Base-by-base conservation (phyloP, 495 filamentous ascomycete genomes). In the Hypoxylon fuscum region DNA sequence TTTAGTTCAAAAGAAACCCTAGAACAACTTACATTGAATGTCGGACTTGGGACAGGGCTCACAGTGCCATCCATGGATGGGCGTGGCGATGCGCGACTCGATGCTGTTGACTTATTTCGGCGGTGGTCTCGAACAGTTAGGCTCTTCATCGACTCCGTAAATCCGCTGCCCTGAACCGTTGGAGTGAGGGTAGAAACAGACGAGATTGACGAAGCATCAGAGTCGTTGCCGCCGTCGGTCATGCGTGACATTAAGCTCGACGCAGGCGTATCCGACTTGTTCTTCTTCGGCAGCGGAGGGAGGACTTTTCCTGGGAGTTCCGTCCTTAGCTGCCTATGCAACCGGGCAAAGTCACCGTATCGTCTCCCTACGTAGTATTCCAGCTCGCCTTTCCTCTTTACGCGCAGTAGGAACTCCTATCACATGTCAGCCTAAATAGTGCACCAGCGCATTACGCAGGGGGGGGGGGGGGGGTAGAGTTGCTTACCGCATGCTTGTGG, bases 271-370 rank as follows among this genome's bases (percentile, higher is more conserved):
- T 89, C 87, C 1, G 85, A 80, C 74, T 92, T 95, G 74, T 96
- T 96, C 79, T 98, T 98, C 55, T 88, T 85, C 0, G 95, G 95
- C 15, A 98, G 79, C 10, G 92, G 82, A 5, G 95, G 90, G 1
- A 98, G 82, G 10, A 96, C 84, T 64, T 96, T 97, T 20, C 96
- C 95, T 0, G 95, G 95, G 27, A 98, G 80, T 76, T 98, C 95
- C 14, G 85, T 86, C 34, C 91, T 86, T 35, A 98, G 74, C 64
- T 84, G 76, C 71, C 90, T 91, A 69, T 96, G 87, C 52, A 98
- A 79, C 61, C 82, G 84, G 25, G 78, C 83, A 66, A 98, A 98
- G 47, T 96, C 91, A 2, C 92, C 91, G 72, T 97, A 98, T 68
- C 95, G 82, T 59, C 93, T 83, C 5, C 87, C 93, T 46, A 98